Evolutionary conservation across 495 filamentous ascomycete species (phyloP).

Genomic region (Cryomyces minteri): DNA sequence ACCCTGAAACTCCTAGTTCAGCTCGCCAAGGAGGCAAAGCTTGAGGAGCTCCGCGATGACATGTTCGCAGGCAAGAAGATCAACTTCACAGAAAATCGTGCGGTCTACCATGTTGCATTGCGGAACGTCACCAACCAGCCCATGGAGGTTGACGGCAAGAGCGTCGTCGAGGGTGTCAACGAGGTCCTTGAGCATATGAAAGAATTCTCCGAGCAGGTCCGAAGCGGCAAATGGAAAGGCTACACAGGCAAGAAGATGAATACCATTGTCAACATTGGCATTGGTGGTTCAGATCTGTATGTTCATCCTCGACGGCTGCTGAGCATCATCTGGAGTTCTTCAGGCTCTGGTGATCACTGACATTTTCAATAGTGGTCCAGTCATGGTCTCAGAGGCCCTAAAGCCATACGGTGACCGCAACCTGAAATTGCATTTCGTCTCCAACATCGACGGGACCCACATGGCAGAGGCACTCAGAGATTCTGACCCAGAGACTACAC

Average conservation of each 20-base stretch:
- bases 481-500: slow-evolving; percentile 87
- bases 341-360: slow-evolving; percentile 16
- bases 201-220: slow-evolving; percentile 84
- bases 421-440: slow-evolving; percentile 89
- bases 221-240: slow-evolving; percentile 94
- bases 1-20: slow-evolving; percentile 72
- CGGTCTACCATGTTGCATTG: slow-evolving; percentile 88
- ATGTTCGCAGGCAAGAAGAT: slow-evolving; percentile 98
- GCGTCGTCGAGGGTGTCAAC: slow-evolving; percentile 90
- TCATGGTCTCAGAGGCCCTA: slow-evolving; percentile 95
- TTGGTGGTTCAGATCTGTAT: slow-evolving; percentile 95
- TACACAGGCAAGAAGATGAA: slow-evolving; percentile 96
- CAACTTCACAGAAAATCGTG: slow-evolving; percentile 95
- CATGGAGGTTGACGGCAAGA: slow-evolving; percentile 87
- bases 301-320: background rate
- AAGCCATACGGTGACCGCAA: slow-evolving; percentile 79
- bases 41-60: slow-evolving; percentile 85
- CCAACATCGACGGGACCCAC: slow-evolving; percentile 98
- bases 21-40: slow-evolving; percentile 73
- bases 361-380: slow-evolving; percentile 52
- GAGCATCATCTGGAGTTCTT: background rate
- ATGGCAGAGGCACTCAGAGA: slow-evolving; percentile 80
- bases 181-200: slow-evolving; percentile 89
- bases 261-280: slow-evolving; percentile 93
- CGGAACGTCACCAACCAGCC: slow-evolving; percentile 70